Percentiles rank a stretch among this genome's conserved stretches.
These are phyloP conservation scores for Allomyces macrogynus DNA, from an alignment of 192 early-diverging fungal species.

Conservation along the genomic window DNA sequence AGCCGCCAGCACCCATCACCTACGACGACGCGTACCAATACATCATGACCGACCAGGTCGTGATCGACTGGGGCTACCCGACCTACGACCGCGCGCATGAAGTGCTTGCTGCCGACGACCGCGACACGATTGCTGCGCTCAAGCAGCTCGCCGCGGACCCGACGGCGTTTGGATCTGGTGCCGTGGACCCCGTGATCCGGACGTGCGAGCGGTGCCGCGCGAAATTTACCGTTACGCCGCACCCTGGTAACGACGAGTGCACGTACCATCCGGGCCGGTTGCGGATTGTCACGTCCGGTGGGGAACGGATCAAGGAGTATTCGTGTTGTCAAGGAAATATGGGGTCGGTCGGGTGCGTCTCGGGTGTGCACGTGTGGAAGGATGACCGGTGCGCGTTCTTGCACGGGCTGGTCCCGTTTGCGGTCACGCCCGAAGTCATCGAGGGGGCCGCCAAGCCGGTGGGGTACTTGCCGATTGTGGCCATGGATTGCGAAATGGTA, in stretches of 20 bases:
- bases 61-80: too few relatives aligned
- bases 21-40: too few relatives aligned
- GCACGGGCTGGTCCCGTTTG: neutral
- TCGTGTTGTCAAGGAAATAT: neutral
- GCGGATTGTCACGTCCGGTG: neutral
- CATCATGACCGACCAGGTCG: too few relatives aligned
- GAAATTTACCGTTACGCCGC: too few relatives aligned
- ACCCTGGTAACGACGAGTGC: neutral
- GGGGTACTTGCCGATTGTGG: neutral
- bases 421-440: neutral
- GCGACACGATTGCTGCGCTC: too few relatives aligned
- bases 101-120: too few relatives aligned
- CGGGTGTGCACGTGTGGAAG: neutral
- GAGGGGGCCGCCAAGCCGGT: neutral
- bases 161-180: too few relatives aligned
- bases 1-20: too few relatives aligned
- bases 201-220: too few relatives aligned
- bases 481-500: constrained; percentile 3
- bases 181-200: too few relatives aligned
- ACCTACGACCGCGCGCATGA: too few relatives aligned
- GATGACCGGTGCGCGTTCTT: neutral
- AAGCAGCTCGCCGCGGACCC: too few relatives aligned
- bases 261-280: neutral
- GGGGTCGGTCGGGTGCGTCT: neutral
- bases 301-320: neutral